Conservation (phyloP, 2,329 filamentous ascomycete genomes). For the Chlorencoelia australis region DNA sequence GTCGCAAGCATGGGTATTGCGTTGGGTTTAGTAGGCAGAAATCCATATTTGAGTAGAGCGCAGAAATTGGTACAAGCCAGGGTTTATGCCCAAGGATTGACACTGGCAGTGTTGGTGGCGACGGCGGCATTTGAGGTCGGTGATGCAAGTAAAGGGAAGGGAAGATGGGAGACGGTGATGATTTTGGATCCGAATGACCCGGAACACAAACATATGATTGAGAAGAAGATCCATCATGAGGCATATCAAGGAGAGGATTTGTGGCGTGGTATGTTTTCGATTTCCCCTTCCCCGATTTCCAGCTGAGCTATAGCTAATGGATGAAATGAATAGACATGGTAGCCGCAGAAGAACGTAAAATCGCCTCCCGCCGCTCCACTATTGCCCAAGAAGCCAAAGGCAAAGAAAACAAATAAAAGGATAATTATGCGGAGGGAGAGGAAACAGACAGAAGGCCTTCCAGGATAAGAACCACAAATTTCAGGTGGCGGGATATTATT, state of each 20-base stretch:
- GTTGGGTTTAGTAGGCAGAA: slow-evolving; percentile 52
- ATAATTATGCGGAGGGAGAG: no score
- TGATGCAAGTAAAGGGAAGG: slow-evolving; percentile 67
- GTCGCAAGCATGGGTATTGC: slow-evolving; percentile 53
- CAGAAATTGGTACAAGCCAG: slow-evolving; percentile 69
- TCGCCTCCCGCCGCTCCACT: slow-evolving; percentile 31
- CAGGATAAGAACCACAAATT: no score
- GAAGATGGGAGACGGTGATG: slow-evolving; percentile 76
- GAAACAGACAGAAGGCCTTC: no score
- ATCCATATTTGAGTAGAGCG: slow-evolving; percentile 48
- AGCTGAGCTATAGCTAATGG: slow-evolving; percentile 10
- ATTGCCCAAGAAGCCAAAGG: slow-evolving; percentile 41
- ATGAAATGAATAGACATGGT: slow-evolving; percentile 64
- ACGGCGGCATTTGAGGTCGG: slow-evolving; percentile 59
- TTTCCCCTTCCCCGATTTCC: background rate
- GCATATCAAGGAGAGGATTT: slow-evolving; percentile 81
- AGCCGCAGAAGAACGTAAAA: slow-evolving; percentile 60
- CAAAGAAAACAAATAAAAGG: slow-evolving; percentile 37
- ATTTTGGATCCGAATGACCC: slow-evolving; percentile 73
- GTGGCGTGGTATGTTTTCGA: slow-evolving; percentile 64
- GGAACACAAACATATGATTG: slow-evolving; percentile 70
- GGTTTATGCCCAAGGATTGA: slow-evolving; percentile 66
- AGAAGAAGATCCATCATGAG: slow-evolving; percentile 83
- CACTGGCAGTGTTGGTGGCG: slow-evolving; percentile 55
- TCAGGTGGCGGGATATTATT: no score